Evolutionary conservation across 768 basidiomycete species (phyloP).

Genomic region (Sarcomyxa edulis): DNA sequence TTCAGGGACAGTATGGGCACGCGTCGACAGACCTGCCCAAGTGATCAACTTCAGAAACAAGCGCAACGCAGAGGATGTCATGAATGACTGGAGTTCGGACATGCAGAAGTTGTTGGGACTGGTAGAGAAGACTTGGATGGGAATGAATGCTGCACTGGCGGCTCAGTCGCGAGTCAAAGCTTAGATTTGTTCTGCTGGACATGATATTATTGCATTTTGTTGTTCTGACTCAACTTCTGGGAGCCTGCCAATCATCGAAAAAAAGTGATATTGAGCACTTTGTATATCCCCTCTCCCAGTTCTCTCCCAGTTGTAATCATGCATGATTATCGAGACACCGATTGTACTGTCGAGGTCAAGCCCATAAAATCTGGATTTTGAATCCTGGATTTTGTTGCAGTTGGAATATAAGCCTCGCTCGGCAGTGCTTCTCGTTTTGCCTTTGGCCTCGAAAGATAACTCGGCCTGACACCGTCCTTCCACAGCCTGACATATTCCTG

Average conservation of each 20-base stretch:
- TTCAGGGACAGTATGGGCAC: slow-evolving; percentile 88
- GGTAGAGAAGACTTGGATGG: slow-evolving; percentile 99
- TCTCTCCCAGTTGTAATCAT: not conserved
- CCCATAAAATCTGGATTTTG: too few relatives aligned
- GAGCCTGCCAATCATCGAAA: too few relatives aligned
- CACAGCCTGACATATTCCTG: slow-evolving; percentile 68
- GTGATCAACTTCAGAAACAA: slow-evolving; percentile 84
- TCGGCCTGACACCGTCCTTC: slow-evolving; percentile 63
- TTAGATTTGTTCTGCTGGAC: slow-evolving; percentile 5
- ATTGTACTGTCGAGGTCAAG: too few relatives aligned
- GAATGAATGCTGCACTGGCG: slow-evolving; percentile 85
- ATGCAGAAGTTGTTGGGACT: slow-evolving; percentile 88
- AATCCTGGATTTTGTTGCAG: too few relatives aligned
- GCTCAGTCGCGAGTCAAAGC: slow-evolving; percentile 55
- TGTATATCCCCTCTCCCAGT: too few relatives aligned
- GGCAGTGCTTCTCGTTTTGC: too few relatives aligned
- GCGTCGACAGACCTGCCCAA: slow-evolving; percentile 87
- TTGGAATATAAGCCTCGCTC: too few relatives aligned
- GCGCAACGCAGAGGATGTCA: slow-evolving; percentile 82
- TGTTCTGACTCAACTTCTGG: too few relatives aligned
- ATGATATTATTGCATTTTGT: slow-evolving; percentile 11
- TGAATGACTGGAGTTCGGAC: slow-evolving; percentile 98
- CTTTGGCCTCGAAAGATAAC: slow-evolving; percentile 33
- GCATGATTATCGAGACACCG: too few relatives aligned
- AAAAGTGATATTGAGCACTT: too few relatives aligned